phyloP scores from a whole-genome alignment of 805 yeast genomes.

The Wickerhamomyces subpelliculosus region DNA sequence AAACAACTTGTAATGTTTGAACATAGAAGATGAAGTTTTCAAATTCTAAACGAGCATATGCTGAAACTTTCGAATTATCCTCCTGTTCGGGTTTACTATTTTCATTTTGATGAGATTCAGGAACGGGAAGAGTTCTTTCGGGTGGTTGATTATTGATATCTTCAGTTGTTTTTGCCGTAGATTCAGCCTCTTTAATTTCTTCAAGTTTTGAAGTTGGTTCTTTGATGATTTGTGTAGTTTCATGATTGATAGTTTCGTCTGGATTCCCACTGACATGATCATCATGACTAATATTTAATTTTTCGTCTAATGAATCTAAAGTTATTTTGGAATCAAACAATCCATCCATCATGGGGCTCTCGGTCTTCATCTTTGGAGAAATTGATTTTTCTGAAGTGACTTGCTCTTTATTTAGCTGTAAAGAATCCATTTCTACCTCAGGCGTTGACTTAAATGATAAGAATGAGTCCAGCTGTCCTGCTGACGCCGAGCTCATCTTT shows the following conservation, averaged over 20 bases:
- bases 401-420: conserved; percentile 8
- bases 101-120: background rate
- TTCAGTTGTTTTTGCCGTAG: background rate
- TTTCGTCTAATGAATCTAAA: background rate
- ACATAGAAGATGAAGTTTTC: conserved; percentile 92
- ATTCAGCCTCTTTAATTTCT: background rate
- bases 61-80: conserved; percentile 31
- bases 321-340: background rate
- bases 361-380: background rate
- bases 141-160: background rate
- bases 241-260: conserved; percentile 13
- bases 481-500: conserved; percentile 11
- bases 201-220: too few species aligned
- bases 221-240: conserved; percentile 1
- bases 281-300: background rate
- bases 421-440: conserved; percentile 10
- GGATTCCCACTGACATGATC: conserved; percentile 2
- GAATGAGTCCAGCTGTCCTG: conserved; percentile 13
- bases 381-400: background rate
- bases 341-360: conserved; percentile 5
- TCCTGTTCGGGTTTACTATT: background rate
- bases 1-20: conserved; percentile 87
- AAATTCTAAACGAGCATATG: conserved; percentile 75
- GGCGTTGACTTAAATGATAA: conserved; percentile 9
- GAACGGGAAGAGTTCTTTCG: too few species aligned